Percentiles rank a stretch among this genome's conserved stretches.
Evolutionary conservation across 2,329 filamentous ascomycete genomes (phyloP).

Genomic region (Talaromyces funiculosus): DNA sequence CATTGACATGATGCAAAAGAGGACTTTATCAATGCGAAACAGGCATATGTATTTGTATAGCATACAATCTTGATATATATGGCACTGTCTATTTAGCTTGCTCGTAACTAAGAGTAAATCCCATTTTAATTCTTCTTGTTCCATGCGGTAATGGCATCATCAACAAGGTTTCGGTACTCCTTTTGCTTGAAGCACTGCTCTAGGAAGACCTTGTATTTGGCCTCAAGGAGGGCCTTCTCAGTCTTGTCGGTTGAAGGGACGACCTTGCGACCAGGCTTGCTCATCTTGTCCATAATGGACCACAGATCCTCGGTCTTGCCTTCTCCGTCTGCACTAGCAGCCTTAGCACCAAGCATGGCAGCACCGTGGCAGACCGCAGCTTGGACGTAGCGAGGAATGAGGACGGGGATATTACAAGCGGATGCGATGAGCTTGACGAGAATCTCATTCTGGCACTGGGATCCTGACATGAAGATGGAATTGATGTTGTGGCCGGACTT

Average conservation of each 20-base stretch:
- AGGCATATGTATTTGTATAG: background rate
- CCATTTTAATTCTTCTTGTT: slow-evolving; percentile 10
- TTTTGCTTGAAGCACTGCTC: slow-evolving; percentile 86
- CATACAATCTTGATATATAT: background rate
- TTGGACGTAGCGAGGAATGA: slow-evolving; percentile 90
- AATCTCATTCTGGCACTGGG: slow-evolving; percentile 91
- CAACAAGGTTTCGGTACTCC: slow-evolving; percentile 70
- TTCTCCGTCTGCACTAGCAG: slow-evolving; percentile 72
- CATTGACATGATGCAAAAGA: background rate
- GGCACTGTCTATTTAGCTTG: background rate
- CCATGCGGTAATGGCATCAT: slow-evolving; percentile 53
- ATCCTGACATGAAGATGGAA: slow-evolving; percentile 98
- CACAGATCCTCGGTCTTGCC: slow-evolving; percentile 82
- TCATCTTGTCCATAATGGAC: slow-evolving; percentile 97
- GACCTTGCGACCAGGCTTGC: slow-evolving; percentile 82
- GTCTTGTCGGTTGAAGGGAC: slow-evolving; percentile 64
- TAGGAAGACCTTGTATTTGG: slow-evolving; percentile 94
- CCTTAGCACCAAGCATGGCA: slow-evolving; percentile 95
- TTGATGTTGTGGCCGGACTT: slow-evolving; percentile 76
- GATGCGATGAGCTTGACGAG: slow-evolving; percentile 89
- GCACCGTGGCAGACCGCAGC: slow-evolving; percentile 97
- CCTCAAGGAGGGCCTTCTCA: slow-evolving; percentile 73
- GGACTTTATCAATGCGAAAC: background rate
- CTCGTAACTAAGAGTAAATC: background rate
- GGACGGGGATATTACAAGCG: slow-evolving; percentile 82